Evolutionary conservation across 768 basidiomycete species (phyloP), one percentile per base, ranked within the genome.

Genomic region (Thelephora ganbajun): DNA sequence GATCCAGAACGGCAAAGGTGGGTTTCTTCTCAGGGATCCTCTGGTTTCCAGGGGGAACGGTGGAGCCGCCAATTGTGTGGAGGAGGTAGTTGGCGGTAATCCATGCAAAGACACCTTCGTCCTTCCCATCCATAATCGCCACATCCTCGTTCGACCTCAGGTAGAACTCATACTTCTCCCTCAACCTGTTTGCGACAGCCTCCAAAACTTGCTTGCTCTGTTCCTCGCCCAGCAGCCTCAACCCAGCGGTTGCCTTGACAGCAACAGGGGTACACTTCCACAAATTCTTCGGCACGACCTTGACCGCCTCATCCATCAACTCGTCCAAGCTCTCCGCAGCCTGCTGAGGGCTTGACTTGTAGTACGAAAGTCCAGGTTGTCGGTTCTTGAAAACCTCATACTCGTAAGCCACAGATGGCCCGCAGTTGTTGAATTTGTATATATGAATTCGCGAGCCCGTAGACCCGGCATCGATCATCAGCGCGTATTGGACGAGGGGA

Each of bases 91-190:
- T 98, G 50, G 87, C 90, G 14, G 94, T 96, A 54, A 97, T 90
- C 93, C 94, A 98, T 23, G 94, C 91, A 60, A 87, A 98, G n/a
- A 97, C 89, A 30, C 90, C 94, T 63, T 97, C 94, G 60, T 98
- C 93, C 54, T 80, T 75, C 6, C 93, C 93, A 53, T 96, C 93
- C 93, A 97, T 93, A 52, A 97, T 80, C 36, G 73, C 76, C 33
- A 94, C 90, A 1, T 76, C 78, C 44, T 79, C 78, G 52, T 69
- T 66, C 20, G 72, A 63, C n/a, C 70, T 67, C 35, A 83, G 51
- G 22, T 61, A 66, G 66, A 97, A 98, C 9, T 81, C 80, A 54
- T 81, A 94, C 49, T 63, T 66, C 2, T 57, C 57, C 52, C 67
- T 66, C 49, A 96, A 53, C 48, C 80, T 67, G 33, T 59, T 54